These are phyloP conservation scores for Gomphus sp. DNA, from an alignment of 1,284 basidiomycete species.

Conservation along the genomic window DNA sequence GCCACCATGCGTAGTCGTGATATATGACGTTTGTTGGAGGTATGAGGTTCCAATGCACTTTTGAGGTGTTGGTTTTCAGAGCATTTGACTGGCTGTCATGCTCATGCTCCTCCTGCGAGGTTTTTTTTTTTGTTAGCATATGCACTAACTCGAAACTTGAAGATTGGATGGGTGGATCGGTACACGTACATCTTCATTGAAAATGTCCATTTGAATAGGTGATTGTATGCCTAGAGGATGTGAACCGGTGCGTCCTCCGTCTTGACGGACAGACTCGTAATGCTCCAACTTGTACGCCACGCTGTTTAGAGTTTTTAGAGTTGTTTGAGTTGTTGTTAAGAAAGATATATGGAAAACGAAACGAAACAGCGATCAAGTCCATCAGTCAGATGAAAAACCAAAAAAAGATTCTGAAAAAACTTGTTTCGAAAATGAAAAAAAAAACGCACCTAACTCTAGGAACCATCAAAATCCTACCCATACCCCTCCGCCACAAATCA, in stretches of 20 bases:
- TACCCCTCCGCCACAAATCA: conserved; percentile 31
- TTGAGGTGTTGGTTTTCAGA: background rate
- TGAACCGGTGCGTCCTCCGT: background rate
- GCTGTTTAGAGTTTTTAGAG: background rate
- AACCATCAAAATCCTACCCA: conserved; percentile 19
- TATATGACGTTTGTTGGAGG: background rate
- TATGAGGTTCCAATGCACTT: background rate
- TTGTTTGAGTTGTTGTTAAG: too few species aligned
- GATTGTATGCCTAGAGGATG: background rate
- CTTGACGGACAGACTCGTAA: background rate
- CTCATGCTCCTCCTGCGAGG: too few species aligned
- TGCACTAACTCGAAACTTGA: too few species aligned
- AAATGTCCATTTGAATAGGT: background rate
- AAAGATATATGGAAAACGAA: background rate
- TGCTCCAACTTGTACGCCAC: background rate
- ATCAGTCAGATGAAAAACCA: too few species aligned
- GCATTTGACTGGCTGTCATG: background rate
- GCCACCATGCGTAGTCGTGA: conserved; percentile 3
- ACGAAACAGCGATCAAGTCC: too few species aligned
- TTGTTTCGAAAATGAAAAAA: too few species aligned
- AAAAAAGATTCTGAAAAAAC: too few species aligned
- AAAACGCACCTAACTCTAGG: conserved; percentile 13
- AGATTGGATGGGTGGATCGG: too few species aligned
- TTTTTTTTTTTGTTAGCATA: too few species aligned
- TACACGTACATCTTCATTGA: too few species aligned